Conservation (phyloP, 1,284 basidiomycete genomes). For the Xerocomus nothofagi region DNA sequence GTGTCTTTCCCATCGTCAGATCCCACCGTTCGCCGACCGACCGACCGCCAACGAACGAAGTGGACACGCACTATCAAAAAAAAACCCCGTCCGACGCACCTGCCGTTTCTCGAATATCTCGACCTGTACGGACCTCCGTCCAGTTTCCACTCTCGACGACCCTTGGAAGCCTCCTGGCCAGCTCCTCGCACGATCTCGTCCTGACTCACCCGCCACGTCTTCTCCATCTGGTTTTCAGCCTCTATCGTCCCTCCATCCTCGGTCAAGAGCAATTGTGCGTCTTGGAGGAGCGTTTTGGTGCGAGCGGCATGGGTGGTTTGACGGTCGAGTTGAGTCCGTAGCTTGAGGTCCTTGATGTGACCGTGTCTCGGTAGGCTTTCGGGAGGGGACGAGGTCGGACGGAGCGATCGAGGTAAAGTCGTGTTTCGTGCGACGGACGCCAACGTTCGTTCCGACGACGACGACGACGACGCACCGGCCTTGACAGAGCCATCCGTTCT, state of each 20-base stretch:
- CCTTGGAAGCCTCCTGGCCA: conserved; percentile 72
- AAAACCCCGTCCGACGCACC: too few species aligned
- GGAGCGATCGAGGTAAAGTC: conserved; percentile 60
- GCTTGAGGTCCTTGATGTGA: conserved; percentile 75
- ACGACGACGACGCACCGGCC: conserved; percentile 40
- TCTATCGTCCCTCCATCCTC: conserved; percentile 72
- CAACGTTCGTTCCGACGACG: conserved; percentile 50
- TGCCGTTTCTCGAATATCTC: conserved; percentile 89
- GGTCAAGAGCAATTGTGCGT: conserved; percentile 64
- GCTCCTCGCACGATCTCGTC: conserved; percentile 71
- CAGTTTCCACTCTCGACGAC: conserved; percentile 78
- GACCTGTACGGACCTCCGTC: conserved; percentile 86
- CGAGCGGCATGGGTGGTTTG: conserved; percentile 58
- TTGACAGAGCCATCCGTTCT: conserved; percentile 10
- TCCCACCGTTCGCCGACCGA: too few species aligned
- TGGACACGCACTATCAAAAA: too few species aligned
- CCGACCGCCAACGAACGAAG: too few species aligned
- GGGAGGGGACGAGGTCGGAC: conserved; percentile 42
- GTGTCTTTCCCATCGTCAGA: conserved; percentile 50
- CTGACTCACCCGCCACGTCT: conserved; percentile 89
- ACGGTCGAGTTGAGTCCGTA: conserved; percentile 66
- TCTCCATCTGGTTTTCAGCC: conserved; percentile 76
- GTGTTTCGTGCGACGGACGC: conserved; percentile 61
- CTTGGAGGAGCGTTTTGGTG: conserved; percentile 57
- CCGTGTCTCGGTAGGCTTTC: conserved; percentile 47